Conservation (phyloP, 2,329 filamentous ascomycete species). For the Aspergillus texensis region DNA sequence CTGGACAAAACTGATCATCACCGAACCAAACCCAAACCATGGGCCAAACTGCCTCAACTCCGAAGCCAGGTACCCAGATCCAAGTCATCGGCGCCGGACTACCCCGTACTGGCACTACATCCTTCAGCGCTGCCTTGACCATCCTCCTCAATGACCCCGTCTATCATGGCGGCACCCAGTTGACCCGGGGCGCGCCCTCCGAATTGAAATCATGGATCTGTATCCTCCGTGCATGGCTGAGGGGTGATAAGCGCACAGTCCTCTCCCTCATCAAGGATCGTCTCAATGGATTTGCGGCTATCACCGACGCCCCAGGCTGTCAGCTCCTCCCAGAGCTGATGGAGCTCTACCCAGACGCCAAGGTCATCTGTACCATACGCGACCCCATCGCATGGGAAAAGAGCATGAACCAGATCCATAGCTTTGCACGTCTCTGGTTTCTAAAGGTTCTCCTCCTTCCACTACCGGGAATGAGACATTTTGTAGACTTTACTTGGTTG, state of each 20-base stretch:
- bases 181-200: conserved; percentile 20
- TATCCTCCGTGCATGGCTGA: conserved; percentile 11
- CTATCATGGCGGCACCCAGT: conserved; percentile 53
- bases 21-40: neutral
- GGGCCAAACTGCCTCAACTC: conserved; percentile 15
- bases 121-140: conserved; percentile 52
- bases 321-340: conserved; percentile 51
- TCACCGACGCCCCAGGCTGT: conserved; percentile 49
- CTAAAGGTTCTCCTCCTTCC: conserved; percentile 25
- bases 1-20: too few species aligned
- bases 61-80: conserved; percentile 15
- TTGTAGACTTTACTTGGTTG: conserved; percentile 22
- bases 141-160: conserved; percentile 53
- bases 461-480: conserved; percentile 29
- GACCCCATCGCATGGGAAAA: conserved; percentile 26
- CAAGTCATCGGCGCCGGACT: conserved; percentile 33
- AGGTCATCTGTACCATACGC: conserved; percentile 47
- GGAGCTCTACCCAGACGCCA: conserved; percentile 53
- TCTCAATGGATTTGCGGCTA: conserved; percentile 49
- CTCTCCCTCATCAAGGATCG: conserved; percentile 5
- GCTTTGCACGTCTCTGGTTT: conserved; percentile 22
- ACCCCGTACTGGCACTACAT: conserved; percentile 55
- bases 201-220: conserved; percentile 28
- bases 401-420: conserved; percentile 24
- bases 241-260: neutral